These are phyloP conservation scores for Sugiyamaella sp. DNA, from an alignment of 1,139 yeast species.

Conservation along the genomic window DNA sequence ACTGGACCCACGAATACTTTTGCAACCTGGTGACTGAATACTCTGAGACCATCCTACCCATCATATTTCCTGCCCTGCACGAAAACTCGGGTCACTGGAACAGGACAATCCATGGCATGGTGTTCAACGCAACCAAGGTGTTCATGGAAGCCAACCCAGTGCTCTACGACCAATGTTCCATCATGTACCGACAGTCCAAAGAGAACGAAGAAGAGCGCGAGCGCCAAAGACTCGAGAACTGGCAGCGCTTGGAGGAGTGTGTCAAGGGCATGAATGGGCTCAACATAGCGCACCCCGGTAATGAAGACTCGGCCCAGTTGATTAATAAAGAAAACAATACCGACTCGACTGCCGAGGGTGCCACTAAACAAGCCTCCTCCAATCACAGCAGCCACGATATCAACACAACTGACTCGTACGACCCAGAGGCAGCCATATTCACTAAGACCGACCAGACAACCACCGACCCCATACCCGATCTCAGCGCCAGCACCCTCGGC, in stretches of 20 bases:
- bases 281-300: constrained; percentile 6
- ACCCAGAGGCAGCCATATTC: constrained; percentile 7
- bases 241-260: constrained; percentile 60
- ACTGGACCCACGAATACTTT: constrained; percentile 95
- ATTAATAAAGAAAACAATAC: background rate
- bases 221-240: constrained; percentile 62
- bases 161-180: constrained; percentile 88
- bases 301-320: background rate
- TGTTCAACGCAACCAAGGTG: constrained; percentile 86
- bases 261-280: constrained; percentile 20
- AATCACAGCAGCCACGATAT: background rate
- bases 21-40: constrained; percentile 84
- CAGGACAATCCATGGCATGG: constrained; percentile 86
- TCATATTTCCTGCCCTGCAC: constrained; percentile 85
- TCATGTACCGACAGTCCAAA: constrained; percentile 75
- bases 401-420: background rate
- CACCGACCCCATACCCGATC: background rate
- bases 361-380: background rate
- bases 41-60: constrained; percentile 90
- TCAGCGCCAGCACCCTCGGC: background rate
- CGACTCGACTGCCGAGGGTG: background rate
- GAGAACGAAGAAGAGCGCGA: constrained; percentile 68
- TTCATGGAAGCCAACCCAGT: constrained; percentile 94
- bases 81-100: constrained; percentile 85
- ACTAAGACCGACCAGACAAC: background rate